phyloP scores from a whole-genome alignment of 768 basidiomycete genomes.

The Lactarius deliciosus region DNA sequence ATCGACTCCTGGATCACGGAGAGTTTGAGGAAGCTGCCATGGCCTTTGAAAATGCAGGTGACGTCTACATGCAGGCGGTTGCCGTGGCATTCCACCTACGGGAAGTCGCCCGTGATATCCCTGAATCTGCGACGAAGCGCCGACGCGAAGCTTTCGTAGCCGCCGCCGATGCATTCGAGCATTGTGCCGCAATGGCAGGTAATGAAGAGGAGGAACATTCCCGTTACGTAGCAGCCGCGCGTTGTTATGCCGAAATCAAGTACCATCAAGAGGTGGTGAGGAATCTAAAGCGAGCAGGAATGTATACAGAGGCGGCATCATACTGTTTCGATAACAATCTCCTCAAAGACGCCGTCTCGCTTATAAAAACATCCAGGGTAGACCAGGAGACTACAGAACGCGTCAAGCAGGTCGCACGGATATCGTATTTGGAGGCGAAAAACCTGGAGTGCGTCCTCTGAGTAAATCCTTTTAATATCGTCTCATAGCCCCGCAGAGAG shows the following conservation, averaged over 20 bases:
- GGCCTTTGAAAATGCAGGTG: slow-evolving; percentile 20
- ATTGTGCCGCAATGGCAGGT: slow-evolving; percentile 5
- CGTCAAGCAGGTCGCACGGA: slow-evolving; percentile 17
- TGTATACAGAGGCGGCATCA: slow-evolving; percentile 23
- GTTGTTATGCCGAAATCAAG: slow-evolving; percentile 21
- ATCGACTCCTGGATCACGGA: slow-evolving; percentile 4
- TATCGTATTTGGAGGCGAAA: slow-evolving; percentile 19
- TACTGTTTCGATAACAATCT: slow-evolving; percentile 26
- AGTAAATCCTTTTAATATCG: not conserved
- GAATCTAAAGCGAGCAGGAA: slow-evolving; percentile 11
- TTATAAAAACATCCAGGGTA: slow-evolving; percentile 10
- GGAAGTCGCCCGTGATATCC: slow-evolving; percentile 11
- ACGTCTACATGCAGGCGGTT: slow-evolving; percentile 10
- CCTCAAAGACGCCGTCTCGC: slow-evolving; percentile 11
- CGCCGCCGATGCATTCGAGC: slow-evolving; percentile 9
- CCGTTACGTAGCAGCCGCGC: slow-evolving; percentile 12
- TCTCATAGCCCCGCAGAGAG: slow-evolving; percentile 39
- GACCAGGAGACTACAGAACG: slow-evolving; percentile 22
- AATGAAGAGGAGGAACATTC: not conserved
- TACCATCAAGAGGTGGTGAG: slow-evolving; percentile 10
- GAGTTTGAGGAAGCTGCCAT: slow-evolving; percentile 21
- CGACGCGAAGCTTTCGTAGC: slow-evolving; percentile 16
- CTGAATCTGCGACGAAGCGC: slow-evolving; percentile 5
- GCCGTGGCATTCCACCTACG: slow-evolving; percentile 11
- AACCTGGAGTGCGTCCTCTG: slow-evolving; percentile 12